Conservation (phyloP, 2,329 filamentous ascomycete genomes). For the Juglanconis sp. region DNA sequence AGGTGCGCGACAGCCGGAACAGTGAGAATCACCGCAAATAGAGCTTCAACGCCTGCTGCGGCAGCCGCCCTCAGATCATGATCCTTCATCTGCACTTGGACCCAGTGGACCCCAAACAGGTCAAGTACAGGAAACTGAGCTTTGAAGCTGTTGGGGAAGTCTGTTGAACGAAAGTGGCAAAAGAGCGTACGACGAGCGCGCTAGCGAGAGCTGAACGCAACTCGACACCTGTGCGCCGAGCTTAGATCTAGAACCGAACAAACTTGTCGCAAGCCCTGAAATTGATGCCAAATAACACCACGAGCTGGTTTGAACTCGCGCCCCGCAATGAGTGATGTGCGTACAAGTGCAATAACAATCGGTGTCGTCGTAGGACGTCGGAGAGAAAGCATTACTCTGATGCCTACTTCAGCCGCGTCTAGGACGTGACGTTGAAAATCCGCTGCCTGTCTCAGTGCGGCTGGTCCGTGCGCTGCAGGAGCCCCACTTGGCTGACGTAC, state of each 20-base stretch:
- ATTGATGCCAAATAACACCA: neutral
- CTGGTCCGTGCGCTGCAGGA: neutral
- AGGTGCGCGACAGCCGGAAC: constrained; percentile 20
- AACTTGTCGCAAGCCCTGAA: neutral
- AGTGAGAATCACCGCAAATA: constrained; percentile 18
- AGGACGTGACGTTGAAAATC: neutral
- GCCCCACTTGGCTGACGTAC: too few relatives aligned
- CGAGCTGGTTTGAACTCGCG: neutral
- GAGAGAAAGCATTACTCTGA: neutral
- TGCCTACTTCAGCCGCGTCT: neutral
- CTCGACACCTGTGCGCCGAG: too few relatives aligned
- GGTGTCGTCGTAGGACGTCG: neutral
- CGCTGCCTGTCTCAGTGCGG: too few relatives aligned
- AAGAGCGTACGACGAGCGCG: neutral
- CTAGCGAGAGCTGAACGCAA: neutral
- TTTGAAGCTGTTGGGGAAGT: neutral
- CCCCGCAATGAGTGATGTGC: neutral
- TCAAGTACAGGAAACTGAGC: too few relatives aligned
- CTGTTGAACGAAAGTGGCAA: neutral
- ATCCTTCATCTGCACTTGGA: constrained; percentile 7
- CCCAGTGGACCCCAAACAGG: too few relatives aligned
- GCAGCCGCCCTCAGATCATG: constrained; percentile 8
- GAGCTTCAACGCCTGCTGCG: constrained; percentile 10
- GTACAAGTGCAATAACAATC: neutral
- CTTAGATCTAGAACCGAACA: neutral